A percentile compares a stretch with the other conserved stretches of the same genome.
Evolutionary conservation across 208 protist genomes (phyloP).

Genomic region (Phytomonas francai): DNA sequence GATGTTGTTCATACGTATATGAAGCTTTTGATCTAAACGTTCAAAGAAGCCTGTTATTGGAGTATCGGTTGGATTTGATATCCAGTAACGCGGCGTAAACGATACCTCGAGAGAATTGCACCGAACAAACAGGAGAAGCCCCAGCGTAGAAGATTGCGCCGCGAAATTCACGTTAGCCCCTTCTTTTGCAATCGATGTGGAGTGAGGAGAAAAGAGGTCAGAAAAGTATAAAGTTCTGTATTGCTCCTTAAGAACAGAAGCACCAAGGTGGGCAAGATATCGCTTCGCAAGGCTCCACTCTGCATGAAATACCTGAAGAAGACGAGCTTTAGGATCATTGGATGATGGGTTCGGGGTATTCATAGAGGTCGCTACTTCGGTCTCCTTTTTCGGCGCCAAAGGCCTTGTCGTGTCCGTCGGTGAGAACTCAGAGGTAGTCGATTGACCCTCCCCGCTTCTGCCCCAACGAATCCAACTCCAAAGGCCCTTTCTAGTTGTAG

Average conservation of each 20-base stretch:
- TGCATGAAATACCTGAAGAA: slow-evolving; percentile 2
- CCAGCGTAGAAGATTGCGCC: not conserved
- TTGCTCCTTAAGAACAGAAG: not conserved
- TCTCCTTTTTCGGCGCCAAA: not conserved
- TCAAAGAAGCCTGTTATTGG: slow-evolving; percentile 11
- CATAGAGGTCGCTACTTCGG: not conserved
- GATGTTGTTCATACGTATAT: slow-evolving; percentile 8
- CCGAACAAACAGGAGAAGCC: slow-evolving; percentile 9
- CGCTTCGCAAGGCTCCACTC: slow-evolving; percentile 6
- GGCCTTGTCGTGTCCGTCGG: not conserved
- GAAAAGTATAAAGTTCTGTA: not conserved
- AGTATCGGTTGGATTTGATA: not conserved
- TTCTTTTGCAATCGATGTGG: not conserved
- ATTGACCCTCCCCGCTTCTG: not conserved
- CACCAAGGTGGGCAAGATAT: slow-evolving; percentile 1
- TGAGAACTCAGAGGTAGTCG: not conserved
- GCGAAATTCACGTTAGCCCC: not conserved
- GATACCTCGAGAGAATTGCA: slow-evolving; percentile 6
- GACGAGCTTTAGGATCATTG: not conserved
- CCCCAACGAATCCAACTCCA: not conserved
- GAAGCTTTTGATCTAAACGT: slow-evolving; percentile 22
- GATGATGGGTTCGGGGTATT: not conserved
- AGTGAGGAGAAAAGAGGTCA: not conserved
- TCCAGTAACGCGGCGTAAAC: slow-evolving; percentile 15
- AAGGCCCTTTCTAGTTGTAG: not conserved